Conservation (phyloP, 257 asterid species). For the Anisodus acutangulus region DNA sequence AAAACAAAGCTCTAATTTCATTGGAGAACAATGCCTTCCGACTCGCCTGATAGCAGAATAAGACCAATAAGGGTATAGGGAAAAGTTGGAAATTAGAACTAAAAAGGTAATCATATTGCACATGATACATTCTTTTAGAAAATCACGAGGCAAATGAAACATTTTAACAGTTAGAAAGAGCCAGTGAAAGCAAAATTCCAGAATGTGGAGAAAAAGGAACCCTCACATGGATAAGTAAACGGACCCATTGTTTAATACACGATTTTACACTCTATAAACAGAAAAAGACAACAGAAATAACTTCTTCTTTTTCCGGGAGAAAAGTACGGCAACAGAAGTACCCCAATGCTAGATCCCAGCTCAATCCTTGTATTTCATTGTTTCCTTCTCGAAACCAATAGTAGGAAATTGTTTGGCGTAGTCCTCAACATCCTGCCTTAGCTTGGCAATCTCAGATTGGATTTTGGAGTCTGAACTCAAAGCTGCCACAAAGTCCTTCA, state of each 20-base stretch:
- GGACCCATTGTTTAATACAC: background rate
- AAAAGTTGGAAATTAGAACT: background rate
- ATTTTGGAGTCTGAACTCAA: conserved; percentile 58
- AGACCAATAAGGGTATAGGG: background rate
- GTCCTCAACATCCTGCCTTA: conserved; percentile 74
- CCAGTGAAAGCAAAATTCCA: background rate
- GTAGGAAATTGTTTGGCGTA: conserved; percentile 92
- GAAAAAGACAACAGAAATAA: background rate
- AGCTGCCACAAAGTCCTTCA: conserved; percentile 90
- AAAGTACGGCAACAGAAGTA: conserved; percentile 17
- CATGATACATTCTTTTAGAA: background rate
- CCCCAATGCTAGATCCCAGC: conserved; percentile 26
- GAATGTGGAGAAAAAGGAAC: background rate
- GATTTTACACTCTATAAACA: background rate
- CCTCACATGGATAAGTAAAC: background rate
- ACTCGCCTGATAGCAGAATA: conserved; percentile 10
- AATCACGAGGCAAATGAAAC: background rate
- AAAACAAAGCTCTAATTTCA: conserved; percentile 3
- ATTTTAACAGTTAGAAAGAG: background rate
- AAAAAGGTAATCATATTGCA: background rate
- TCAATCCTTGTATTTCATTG: conserved; percentile 81
- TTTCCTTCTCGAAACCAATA: conserved; percentile 81
- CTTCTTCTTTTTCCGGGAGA: background rate
- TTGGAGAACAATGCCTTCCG: background rate
- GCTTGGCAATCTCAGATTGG: conserved; percentile 63